These are phyloP conservation scores for Colletotrichum lindemuthianum DNA, from an alignment of 2,329 filamentous ascomycete genomes.

Conservation along the genomic window DNA sequence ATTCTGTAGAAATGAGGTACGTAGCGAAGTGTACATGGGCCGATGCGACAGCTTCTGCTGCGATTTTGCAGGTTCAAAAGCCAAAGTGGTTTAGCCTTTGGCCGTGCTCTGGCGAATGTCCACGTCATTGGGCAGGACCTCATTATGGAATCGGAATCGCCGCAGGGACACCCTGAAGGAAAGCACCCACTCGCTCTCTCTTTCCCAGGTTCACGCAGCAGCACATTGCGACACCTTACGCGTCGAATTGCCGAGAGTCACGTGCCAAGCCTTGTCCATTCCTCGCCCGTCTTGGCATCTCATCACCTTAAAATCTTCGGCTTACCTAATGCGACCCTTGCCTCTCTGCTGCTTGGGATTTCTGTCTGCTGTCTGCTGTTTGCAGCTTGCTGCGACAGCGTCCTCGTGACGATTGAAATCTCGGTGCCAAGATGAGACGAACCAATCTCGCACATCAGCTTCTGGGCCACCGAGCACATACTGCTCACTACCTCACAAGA, in stretches of 20 bases:
- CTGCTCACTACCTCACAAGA: too few species aligned
- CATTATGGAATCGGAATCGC: constrained; percentile 9
- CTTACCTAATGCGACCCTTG: constrained; percentile 16
- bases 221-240: constrained; percentile 19
- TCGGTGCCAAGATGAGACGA: constrained; percentile 6
- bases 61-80: constrained; percentile 6
- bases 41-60: background rate
- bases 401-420: background rate
- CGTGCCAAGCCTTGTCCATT: constrained; percentile 28
- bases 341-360: background rate
- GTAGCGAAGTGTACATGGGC: too few species aligned
- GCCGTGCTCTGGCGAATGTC: constrained; percentile 9
- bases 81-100: constrained; percentile 3
- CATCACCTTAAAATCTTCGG: background rate
- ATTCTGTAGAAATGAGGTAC: too few species aligned
- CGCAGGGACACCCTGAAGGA: constrained; percentile 8
- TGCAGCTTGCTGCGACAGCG: background rate
- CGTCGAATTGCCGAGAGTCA: constrained; percentile 30
- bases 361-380: background rate
- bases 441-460: background rate
- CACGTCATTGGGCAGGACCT: constrained; percentile 21
- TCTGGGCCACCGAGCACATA: too few species aligned
- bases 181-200: too few species aligned
- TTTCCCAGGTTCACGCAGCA: too few species aligned
- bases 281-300: background rate